Conservation (phyloP, 345 rosid species). For the Bruguiera gymnorhiza region DNA sequence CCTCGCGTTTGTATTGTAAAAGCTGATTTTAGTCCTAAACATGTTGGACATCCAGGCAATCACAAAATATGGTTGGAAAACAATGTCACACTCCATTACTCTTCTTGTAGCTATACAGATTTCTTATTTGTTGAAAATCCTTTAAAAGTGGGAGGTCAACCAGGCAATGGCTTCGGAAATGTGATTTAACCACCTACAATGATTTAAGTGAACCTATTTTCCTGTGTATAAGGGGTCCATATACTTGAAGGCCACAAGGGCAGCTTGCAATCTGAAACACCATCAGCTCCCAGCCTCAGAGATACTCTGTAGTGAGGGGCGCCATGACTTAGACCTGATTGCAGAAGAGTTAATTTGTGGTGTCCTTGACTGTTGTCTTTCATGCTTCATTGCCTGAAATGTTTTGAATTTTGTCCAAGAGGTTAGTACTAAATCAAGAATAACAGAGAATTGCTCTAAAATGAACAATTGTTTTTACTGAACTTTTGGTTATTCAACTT, state of each 20-base stretch:
- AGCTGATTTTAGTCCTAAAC: background rate
- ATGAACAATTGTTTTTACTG: background rate
- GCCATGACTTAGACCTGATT: constrained; percentile 67
- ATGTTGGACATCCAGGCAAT: background rate
- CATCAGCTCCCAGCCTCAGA: constrained; percentile 62
- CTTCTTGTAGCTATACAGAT: constrained; percentile 41
- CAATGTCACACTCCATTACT: constrained; percentile 22
- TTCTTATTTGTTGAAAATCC: constrained; percentile 29
- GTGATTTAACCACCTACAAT: constrained; percentile 14
- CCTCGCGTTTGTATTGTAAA: background rate
- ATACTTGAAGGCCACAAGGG: background rate
- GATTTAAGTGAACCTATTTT: constrained; percentile 11
- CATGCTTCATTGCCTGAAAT: constrained; percentile 46
- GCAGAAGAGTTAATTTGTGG: constrained; percentile 38
- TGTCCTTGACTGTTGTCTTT: constrained; percentile 48
- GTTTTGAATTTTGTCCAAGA: background rate
- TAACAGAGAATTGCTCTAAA: background rate
- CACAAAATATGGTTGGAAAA: constrained; percentile 1
- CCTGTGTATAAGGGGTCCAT: background rate
- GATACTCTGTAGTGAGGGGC: constrained; percentile 84
- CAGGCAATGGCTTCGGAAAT: constrained; percentile 13
- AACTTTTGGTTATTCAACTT: background rate
- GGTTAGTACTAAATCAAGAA: background rate
- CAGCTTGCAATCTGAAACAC: constrained; percentile 11
- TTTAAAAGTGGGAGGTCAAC: constrained; percentile 10